These are phyloP conservation scores for Cercospora sojina DNA, from an alignment of 2,329 filamentous ascomycete genomes.

Conservation along the genomic window DNA sequence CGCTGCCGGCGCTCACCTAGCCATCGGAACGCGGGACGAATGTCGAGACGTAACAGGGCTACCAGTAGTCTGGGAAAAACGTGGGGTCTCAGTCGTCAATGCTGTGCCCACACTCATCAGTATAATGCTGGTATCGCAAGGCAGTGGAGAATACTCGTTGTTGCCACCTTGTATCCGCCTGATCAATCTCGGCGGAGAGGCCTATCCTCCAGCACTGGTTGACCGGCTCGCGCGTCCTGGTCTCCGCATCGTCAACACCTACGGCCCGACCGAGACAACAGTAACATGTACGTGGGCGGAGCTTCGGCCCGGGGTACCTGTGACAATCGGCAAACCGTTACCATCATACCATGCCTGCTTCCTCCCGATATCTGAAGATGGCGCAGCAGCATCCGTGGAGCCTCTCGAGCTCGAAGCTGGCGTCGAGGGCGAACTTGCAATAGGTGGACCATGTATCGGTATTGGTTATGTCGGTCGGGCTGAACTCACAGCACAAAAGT, in stretches of 20 bases:
- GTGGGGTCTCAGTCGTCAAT: slow-evolving; percentile 25
- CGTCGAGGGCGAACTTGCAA: slow-evolving; percentile 27
- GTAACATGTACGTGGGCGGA: slow-evolving; percentile 28
- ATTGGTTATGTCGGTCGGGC: slow-evolving; percentile 26
- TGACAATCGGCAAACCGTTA: slow-evolving; percentile 28
- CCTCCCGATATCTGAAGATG: slow-evolving; percentile 23
- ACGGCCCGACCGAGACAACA: slow-evolving; percentile 30
- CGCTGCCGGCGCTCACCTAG: slow-evolving; percentile 27
- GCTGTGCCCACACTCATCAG: slow-evolving; percentile 29
- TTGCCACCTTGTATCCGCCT: slow-evolving; percentile 24
- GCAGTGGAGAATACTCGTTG: slow-evolving; percentile 16
- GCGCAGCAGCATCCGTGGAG: not conserved
- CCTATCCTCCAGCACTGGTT: slow-evolving; percentile 24
- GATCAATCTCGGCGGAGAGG: slow-evolving; percentile 30
- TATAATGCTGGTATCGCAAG: slow-evolving; percentile 24
- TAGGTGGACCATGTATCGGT: slow-evolving; percentile 29
- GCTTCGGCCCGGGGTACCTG: slow-evolving; percentile 23
- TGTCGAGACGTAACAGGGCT: slow-evolving; percentile 24
- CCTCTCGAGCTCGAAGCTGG: slow-evolving; percentile 22
- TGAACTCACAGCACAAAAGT: slow-evolving; percentile 29
- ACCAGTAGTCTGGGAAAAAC: slow-evolving; percentile 22
- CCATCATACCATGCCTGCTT: slow-evolving; percentile 28
- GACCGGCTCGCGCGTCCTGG: slow-evolving; percentile 25
- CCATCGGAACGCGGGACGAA: slow-evolving; percentile 26
- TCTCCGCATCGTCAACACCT: slow-evolving; percentile 28